A percentile compares a stretch with the other conserved stretches of the same genome.
These are phyloP conservation scores for Colletotrichum magnum DNA, from an alignment of 2,329 filamentous ascomycete genomes.

Conservation along the genomic window DNA sequence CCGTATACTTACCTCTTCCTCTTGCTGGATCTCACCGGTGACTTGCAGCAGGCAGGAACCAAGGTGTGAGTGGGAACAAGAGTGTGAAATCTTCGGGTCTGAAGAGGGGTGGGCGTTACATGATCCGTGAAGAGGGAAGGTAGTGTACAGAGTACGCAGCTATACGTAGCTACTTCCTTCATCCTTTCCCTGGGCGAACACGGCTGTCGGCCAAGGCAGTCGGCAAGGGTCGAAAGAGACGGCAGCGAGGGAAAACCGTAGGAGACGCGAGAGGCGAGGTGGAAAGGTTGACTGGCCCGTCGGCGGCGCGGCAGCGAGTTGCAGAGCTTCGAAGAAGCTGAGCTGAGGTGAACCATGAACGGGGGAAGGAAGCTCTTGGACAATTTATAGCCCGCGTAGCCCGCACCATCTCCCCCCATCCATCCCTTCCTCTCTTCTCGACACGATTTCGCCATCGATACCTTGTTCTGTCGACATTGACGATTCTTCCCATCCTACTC, in stretches of 20 bases:
- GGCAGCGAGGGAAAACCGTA: background rate
- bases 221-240: conserved; percentile 18
- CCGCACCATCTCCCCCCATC: conserved; percentile 21
- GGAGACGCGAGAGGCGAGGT: conserved; percentile 9
- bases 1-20: conserved; percentile 13
- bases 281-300: conserved; percentile 10
- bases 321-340: conserved; percentile 38
- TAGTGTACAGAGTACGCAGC: conserved; percentile 21
- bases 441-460: conserved; percentile 38
- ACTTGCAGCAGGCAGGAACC: conserved; percentile 26
- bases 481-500: conserved; percentile 23
- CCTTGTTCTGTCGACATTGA: conserved; percentile 39
- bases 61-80: conserved; percentile 26
- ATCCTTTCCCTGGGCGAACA: background rate
- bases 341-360: conserved; percentile 23
- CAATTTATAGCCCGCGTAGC: conserved; percentile 35
- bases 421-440: conserved; percentile 13
- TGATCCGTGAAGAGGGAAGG: conserved; percentile 25
- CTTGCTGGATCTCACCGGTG: conserved; percentile 6
- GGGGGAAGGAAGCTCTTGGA: conserved; percentile 31
- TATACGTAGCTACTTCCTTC: conserved; percentile 36
- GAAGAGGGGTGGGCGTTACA: conserved; percentile 34
- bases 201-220: conserved; percentile 40
- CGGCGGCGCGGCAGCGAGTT: conserved; percentile 29
- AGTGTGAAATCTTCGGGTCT: conserved; percentile 12